Evolutionary conservation across 176 grass and related monocot genomes (phyloP).

Genomic region (Poa annua): DNA sequence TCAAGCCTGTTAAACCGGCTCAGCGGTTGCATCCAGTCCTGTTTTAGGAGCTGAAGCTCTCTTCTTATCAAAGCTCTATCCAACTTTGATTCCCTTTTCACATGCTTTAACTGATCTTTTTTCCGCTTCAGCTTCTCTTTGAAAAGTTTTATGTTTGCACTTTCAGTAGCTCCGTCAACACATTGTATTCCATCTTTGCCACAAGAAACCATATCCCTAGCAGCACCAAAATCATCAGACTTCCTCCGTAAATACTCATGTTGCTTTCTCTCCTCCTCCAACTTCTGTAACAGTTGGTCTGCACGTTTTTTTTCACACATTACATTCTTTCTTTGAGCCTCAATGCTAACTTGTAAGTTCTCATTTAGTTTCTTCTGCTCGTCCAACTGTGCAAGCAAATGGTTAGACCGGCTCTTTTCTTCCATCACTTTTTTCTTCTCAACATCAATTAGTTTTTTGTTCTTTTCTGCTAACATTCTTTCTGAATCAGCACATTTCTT

Average conservation of each 20-base stretch:
- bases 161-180: slow-evolving; percentile 40
- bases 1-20: slow-evolving; percentile 76
- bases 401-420: slow-evolving; percentile 53
- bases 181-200: slow-evolving; percentile 35
- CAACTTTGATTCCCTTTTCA: slow-evolving; percentile 65
- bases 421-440: slow-evolving; percentile 60
- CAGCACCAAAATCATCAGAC: slow-evolving; percentile 31
- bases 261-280: slow-evolving; percentile 69
- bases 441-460: slow-evolving; percentile 57
- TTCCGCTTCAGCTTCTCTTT: slow-evolving; percentile 94
- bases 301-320: slow-evolving; percentile 48
- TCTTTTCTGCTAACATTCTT: slow-evolving; percentile 61
- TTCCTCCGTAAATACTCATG: slow-evolving; percentile 52
- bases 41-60: slow-evolving; percentile 63
- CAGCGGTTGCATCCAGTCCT: slow-evolving; percentile 67
- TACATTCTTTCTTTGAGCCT: slow-evolving; percentile 48
- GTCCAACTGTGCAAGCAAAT: slow-evolving; percentile 68
- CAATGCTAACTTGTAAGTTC: slow-evolving; percentile 48
- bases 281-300: slow-evolving; percentile 56
- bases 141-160: slow-evolving; percentile 63
- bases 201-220: slow-evolving; percentile 39
- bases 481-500: slow-evolving; percentile 69
- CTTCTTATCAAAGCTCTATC: slow-evolving; percentile 73
- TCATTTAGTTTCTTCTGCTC: slow-evolving; percentile 69
- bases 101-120: slow-evolving; percentile 78